Evolutionary conservation across 2,329 filamentous ascomycete species (phyloP), one percentile per base, ranked within the genome.

Genomic region (Hypoxylon sp.): DNA sequence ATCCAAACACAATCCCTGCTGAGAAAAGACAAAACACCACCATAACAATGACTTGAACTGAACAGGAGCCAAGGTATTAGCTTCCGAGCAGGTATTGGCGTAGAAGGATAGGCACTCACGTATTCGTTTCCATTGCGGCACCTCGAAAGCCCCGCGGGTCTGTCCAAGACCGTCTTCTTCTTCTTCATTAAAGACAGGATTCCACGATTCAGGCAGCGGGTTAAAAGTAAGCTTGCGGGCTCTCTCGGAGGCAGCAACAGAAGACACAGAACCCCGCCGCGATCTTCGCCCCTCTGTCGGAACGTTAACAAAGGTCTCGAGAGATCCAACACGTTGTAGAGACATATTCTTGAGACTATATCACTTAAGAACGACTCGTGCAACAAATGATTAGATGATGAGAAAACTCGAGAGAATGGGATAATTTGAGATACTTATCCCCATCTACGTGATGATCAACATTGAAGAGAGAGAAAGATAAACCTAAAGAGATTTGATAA

Each of bases 1-100:
- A 97, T 34, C 93, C 93, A 79, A 96, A 96, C 17, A 96, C 89
- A 43, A 94, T 83, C 1, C 93, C 94, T 3, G 93, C 90, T 5
- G 92, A 89, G 66, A 97, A 85, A 36, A 94, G 86, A 78, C 92
- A 95, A 77, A 91, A 92, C 10, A 92, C 73, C 0, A 93, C 88
- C 5, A 90, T 91, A 50, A 87, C 82, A 43, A 81, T 80, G n/a
- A 94, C 87, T 80, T 95, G 92, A 14, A 86, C 90, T 93, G 73
- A 49, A 28, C 32, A 11, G 43, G 46, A 57, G 65, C 57, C 28
- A 36, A 53, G 17, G 67, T 50, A 58, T 68, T 58, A 64, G 58
- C 28, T 48, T 19, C 19, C 36, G 57, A 58, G 7, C 48, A 34
- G 13, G 50, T 0, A 19, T 30, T 17, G 23, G 19, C 34, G 1